Conservation (phyloP, 2,329 filamentous ascomycete genomes). For the Fusarium tricinctum region DNA sequence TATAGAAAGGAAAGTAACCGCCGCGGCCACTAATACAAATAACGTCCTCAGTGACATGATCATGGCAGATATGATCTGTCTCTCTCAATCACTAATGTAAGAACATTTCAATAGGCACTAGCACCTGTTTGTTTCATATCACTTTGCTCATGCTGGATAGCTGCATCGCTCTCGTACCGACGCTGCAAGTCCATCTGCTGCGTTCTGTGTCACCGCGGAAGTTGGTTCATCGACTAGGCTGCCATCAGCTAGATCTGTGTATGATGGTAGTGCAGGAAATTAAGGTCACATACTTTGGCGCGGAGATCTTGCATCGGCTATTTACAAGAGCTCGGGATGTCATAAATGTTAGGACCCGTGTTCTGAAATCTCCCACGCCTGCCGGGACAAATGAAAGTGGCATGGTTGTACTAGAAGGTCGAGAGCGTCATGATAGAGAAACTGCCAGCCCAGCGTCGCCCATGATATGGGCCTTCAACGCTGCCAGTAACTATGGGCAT, state of each 20-base stretch:
- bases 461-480: neutral
- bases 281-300: constrained; percentile 11
- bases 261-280: constrained; percentile 29
- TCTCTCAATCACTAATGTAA: neutral
- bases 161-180: constrained; percentile 18
- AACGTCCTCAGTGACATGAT: neutral
- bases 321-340: neutral
- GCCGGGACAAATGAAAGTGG: neutral
- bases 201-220: constrained; percentile 7
- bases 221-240: constrained; percentile 11
- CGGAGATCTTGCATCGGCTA: neutral
- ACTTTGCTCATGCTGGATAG: neutral
- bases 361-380: neutral
- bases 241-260: constrained; percentile 22
- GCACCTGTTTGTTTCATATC: neutral
- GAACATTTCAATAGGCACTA: neutral
- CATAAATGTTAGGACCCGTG: neutral
- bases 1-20: neutral
- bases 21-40: neutral
- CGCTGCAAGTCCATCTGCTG: constrained; percentile 34
- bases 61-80: neutral
- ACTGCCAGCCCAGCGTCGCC: neutral
- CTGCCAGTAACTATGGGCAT: neutral
- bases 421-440: neutral
- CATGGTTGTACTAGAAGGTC: neutral